Evolutionary conservation across 2,329 filamentous ascomycete genomes (phyloP).

Genomic region (Botrytis sinoallii): DNA sequence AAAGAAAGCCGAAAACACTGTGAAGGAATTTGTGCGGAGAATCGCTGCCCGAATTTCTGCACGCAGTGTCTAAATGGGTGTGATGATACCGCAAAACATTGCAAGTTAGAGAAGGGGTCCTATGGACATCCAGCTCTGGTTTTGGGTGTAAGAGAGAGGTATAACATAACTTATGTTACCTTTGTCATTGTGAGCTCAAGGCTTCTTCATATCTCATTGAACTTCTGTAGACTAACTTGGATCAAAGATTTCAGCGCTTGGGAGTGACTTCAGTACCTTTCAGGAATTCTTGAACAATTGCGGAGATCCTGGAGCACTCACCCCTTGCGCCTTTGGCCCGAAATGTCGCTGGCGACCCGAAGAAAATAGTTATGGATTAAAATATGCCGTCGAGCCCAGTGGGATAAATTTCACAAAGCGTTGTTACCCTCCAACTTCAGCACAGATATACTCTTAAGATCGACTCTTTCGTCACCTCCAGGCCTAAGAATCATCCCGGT

Average conservation of each 20-base stretch:
- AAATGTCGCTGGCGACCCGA: neutral
- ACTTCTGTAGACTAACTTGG: neutral
- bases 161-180: neutral
- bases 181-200: neutral
- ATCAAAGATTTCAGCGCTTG: neutral
- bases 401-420: neutral
- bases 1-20: neutral
- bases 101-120: neutral
- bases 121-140: neutral
- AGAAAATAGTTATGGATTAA: neutral
- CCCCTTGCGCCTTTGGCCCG: neutral
- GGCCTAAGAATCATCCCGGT: neutral
- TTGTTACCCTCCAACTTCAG: neutral
- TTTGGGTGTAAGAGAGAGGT: neutral
- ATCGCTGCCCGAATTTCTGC: neutral
- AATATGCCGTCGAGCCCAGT: neutral
- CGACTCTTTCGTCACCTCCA: neutral
- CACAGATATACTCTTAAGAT: neutral
- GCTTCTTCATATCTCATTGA: neutral
- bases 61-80: neutral
- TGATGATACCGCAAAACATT: neutral
- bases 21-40: neutral
- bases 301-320: too few species aligned
- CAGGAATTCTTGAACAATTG: neutral
- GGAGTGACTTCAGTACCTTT: too few species aligned